Conservation (phyloP, 352 stramenopile genomes). For the Globisporangium viniferum region DNA sequence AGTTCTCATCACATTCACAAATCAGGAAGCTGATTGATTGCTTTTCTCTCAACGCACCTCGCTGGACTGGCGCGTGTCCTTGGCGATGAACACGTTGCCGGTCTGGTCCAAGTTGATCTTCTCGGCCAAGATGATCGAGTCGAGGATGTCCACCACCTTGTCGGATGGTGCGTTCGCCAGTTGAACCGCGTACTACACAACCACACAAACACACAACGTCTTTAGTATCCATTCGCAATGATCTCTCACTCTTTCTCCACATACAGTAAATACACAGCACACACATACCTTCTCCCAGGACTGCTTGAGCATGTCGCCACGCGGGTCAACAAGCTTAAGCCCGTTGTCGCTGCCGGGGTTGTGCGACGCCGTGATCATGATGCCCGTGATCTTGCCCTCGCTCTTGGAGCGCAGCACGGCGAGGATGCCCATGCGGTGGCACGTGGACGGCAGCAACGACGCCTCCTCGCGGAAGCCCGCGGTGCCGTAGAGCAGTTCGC, state of each 20-base stretch:
- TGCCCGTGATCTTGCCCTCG: conserved; percentile 78
- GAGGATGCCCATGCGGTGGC: conserved; percentile 92
- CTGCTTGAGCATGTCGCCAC: conserved; percentile 90
- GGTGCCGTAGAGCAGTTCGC: conserved; percentile 89
- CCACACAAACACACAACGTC: neutral
- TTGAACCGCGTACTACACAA: conserved; percentile 61
- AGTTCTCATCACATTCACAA: neutral
- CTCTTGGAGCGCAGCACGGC: conserved; percentile 78
- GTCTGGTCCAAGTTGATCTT: conserved; percentile 83
- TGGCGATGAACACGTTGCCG: conserved; percentile 86
- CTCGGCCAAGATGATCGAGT: conserved; percentile 63
- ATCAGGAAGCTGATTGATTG: neutral
- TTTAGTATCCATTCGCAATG: neutral
- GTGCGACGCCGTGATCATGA: conserved; percentile 96
- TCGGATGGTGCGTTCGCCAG: conserved; percentile 78
- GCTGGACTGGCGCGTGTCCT: conserved; percentile 91
- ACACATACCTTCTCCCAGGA: conserved; percentile 77
- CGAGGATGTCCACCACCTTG: conserved; percentile 83
- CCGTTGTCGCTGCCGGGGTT: conserved; percentile 92
- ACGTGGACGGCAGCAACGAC: conserved; percentile 85
- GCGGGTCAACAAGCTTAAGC: conserved; percentile 93
- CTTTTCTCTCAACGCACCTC: conserved; percentile 29
- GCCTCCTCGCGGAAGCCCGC: conserved; percentile 94
- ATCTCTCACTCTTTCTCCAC: neutral
- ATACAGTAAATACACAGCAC: neutral